Conservation (phyloP, 805 yeast species). For the Wickerhamomyces alni region DNA sequence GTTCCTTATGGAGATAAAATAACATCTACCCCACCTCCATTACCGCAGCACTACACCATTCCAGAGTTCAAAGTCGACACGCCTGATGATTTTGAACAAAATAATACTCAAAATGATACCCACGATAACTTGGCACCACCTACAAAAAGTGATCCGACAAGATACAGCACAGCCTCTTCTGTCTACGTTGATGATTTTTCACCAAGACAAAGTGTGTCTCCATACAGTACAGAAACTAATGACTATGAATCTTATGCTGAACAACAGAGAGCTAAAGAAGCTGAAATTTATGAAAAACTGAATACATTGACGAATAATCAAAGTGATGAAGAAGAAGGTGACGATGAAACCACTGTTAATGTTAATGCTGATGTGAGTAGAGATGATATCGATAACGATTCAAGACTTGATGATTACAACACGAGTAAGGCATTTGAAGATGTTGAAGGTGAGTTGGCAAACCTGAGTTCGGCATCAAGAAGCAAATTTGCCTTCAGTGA, state of each 20-base stretch:
- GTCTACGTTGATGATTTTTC: slow-evolving; percentile 6
- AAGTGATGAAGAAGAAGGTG: background rate
- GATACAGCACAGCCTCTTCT: slow-evolving; percentile 8
- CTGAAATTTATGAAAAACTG: background rate
- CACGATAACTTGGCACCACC: too few species aligned
- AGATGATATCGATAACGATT: slow-evolving; percentile 2
- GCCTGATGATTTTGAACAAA: background rate
- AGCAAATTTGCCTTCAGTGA: background rate
- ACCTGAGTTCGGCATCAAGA: slow-evolving; percentile 4
- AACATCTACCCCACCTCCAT: too few species aligned
- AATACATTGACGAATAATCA: background rate
- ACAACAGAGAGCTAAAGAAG: background rate
- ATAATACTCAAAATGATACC: background rate
- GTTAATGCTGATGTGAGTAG: too few species aligned
- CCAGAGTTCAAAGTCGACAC: background rate
- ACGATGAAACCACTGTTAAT: too few species aligned
- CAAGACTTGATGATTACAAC: slow-evolving; percentile 1
- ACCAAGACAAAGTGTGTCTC: slow-evolving; percentile 1
- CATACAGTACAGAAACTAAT: background rate
- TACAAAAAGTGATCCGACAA: slow-evolving; percentile 2
- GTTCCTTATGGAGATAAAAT: too few species aligned
- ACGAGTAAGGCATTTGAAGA: slow-evolving; percentile 13
- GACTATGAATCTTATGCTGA: background rate
- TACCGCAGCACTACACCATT: background rate
- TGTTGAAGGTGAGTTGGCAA: slow-evolving; percentile 15